phyloP scores from a whole-genome alignment of 257 asterid species.

The Misopates orontium region DNA sequence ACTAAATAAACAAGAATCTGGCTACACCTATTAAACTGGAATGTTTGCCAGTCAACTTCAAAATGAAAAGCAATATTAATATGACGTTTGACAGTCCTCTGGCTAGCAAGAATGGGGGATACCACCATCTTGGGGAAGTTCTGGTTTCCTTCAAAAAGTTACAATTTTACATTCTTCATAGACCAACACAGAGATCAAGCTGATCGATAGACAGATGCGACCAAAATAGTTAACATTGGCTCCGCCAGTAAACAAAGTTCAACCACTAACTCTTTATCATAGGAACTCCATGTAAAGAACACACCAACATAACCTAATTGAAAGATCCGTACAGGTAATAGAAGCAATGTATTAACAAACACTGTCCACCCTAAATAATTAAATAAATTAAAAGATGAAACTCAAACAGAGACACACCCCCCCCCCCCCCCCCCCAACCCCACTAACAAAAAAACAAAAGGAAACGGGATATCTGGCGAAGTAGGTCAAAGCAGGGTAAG shows the following conservation, averaged over 20 bases:
- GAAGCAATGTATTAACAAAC: conserved; percentile 3
- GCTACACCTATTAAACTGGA: too few relatives aligned
- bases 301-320: background rate
- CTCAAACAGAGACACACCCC: too few relatives aligned
- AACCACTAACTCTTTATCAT: background rate
- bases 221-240: background rate
- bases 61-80: too few relatives aligned
- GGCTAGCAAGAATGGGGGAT: too few relatives aligned
- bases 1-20: too few relatives aligned
- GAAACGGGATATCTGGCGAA: too few relatives aligned
- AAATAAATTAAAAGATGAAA: background rate
- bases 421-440: too few relatives aligned
- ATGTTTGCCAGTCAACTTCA: too few relatives aligned
- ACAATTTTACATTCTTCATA: background rate
- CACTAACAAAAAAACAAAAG: background rate
- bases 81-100: too few relatives aligned
- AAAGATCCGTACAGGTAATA: background rate
- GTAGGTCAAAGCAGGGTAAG: background rate
- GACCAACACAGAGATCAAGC: background rate
- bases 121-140: background rate
- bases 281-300: background rate
- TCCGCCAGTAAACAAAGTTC: too few relatives aligned
- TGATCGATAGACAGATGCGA: background rate
- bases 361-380: background rate
- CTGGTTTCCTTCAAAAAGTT: background rate